phyloP scores from a whole-genome alignment of 2,329 filamentous ascomycete genomes.

The Thelonectria blattea region DNA sequence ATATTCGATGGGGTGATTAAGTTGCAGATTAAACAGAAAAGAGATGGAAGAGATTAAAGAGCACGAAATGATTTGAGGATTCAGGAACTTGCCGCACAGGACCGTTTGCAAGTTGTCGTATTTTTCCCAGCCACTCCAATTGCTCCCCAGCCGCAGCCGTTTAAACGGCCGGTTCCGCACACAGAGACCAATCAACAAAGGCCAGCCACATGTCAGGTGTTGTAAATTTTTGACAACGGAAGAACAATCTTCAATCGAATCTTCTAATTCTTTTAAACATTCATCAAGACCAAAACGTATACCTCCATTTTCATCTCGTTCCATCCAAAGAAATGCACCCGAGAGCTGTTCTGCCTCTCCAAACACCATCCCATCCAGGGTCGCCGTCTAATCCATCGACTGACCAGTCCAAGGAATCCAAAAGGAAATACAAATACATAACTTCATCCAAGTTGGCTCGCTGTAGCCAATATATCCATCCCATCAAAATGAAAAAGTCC shows the following conservation, averaged over 20 bases:
- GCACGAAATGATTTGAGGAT: too few relatives aligned
- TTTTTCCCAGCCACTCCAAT: too few relatives aligned
- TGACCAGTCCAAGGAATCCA: conserved; percentile 6
- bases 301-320: not conserved
- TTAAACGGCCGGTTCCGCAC: not conserved
- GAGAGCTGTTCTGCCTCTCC: conserved; percentile 3
- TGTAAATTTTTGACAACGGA: too few relatives aligned
- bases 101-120: too few relatives aligned
- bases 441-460: conserved; percentile 29
- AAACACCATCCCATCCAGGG: conserved; percentile 1
- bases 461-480: conserved; percentile 28
- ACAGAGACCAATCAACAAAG: too few relatives aligned
- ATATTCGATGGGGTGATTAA: too few relatives aligned
- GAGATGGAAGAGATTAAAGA: too few relatives aligned
- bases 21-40: too few relatives aligned
- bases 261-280: not conserved
- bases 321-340: not conserved
- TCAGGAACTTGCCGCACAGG: too few relatives aligned
- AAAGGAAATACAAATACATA: conserved; percentile 30
- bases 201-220: too few relatives aligned
- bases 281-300: not conserved
- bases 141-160: too few relatives aligned
- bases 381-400: conserved; percentile 4
- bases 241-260: not conserved
- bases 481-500: conserved; percentile 10